Evolutionary conservation across 1,284 basidiomycete genomes (phyloP), one percentile per base, ranked within the genome.

Genomic region (Fomitopsis palustris): DNA sequence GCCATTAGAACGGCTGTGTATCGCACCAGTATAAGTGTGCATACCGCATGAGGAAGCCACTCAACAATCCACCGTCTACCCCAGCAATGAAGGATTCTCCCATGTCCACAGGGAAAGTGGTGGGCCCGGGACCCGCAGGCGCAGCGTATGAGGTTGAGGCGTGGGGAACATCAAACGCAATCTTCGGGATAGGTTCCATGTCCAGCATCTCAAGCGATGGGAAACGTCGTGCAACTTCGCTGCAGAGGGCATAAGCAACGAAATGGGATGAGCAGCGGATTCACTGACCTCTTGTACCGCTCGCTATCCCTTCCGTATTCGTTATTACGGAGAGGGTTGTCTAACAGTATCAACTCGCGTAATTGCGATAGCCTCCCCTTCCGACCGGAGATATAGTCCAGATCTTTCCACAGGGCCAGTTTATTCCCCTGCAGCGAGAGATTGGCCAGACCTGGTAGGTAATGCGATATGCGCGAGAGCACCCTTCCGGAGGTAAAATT

Each of bases 381-480:
- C 62, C 80, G 78, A 45, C 81, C 77, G 7, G 85, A 81, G 56
- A 91, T 80, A 60, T 72, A 77, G 61, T 89, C 86, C 3, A 94
- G 70, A 60, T 93, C 90, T 66, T 80, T 84, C 79, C 86, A 87
- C 1, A 76, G 71, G n/a, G 77, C 75, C 16, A 94, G 72, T 41
- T 80, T 78, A 69, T 94, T 94, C 62, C 85, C 84, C 71, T 91
- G 86, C 23, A 96, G 74, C 0, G 94, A 96, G 6, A 96, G 79
- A 67, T 95, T 95, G 63, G 79, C 83, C n/a, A 93, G 76, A 19
- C 80, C 77, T 0, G 90, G 89, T 2, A 92, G 78, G 69, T 87
- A 93, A 67, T 85, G 82, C 21, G 81, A 75, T 25, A 92, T 74
- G 25, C 81, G 78, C 16, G 78, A 75, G 12, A 93, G 70, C 55